phyloP scores from a whole-genome alignment of 768 basidiomycete species.

The Trametes coccinea region DNA sequence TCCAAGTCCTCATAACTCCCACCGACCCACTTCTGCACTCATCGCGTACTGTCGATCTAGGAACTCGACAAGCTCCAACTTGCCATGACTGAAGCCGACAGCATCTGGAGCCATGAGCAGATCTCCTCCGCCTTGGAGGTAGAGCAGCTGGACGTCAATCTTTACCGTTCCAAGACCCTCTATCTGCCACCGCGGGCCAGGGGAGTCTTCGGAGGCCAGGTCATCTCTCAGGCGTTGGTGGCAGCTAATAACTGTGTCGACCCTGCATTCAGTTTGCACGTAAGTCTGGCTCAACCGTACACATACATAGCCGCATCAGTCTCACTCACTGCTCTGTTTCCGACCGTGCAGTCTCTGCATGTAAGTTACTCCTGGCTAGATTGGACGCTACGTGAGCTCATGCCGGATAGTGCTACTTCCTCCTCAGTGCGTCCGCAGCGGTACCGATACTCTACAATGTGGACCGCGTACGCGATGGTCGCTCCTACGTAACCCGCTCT shows the following conservation, averaged over 20 bases:
- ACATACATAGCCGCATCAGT: not conserved
- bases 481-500: conserved; percentile 65
- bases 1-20: not conserved
- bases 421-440: conserved; percentile 70
- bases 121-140: conserved; percentile 77
- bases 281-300: conserved; percentile 39
- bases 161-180: conserved; percentile 77
- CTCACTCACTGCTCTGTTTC: not conserved
- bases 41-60: no score
- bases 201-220: conserved; percentile 87
- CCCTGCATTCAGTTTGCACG: conserved; percentile 66
- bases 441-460: conserved; percentile 79
- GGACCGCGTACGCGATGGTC: conserved; percentile 72
- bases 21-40: not conserved
- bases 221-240: conserved; percentile 84
- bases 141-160: conserved; percentile 72
- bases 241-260: conserved; percentile 77
- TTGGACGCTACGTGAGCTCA: not conserved
- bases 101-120: conserved; percentile 61
- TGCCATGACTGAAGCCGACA: conserved; percentile 26
- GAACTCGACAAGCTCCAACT: no score
- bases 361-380: conserved; percentile 41
- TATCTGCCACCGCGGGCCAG: conserved; percentile 61
- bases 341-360: conserved; percentile 40
- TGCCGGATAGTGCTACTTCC: conserved; percentile 70